These are phyloP conservation scores for Inga laurina DNA, from an alignment of 306 rosid species.

Conservation along the genomic window DNA sequence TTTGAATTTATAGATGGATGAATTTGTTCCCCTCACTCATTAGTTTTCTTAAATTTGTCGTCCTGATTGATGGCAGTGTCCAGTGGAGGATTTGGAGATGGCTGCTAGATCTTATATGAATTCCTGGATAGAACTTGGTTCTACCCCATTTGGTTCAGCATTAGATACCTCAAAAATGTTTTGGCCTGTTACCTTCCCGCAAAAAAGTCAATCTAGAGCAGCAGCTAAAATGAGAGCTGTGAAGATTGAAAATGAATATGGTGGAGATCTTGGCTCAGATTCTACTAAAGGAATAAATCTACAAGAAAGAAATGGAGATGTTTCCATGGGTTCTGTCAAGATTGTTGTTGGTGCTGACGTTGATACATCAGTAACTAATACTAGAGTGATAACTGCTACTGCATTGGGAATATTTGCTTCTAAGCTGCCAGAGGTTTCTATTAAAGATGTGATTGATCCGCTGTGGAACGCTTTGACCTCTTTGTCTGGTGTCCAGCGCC, in stretches of 20 bases:
- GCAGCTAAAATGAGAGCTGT: slow-evolving; percentile 99
- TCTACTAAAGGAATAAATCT: slow-evolving; percentile 51
- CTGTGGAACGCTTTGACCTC: slow-evolving; percentile 74
- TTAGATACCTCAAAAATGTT: slow-evolving; percentile 89
- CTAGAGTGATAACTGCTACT: slow-evolving; percentile 88
- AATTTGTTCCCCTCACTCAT: background rate
- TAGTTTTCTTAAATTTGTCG: background rate
- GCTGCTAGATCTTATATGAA: slow-evolving; percentile 64
- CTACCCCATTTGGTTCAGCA: slow-evolving; percentile 86
- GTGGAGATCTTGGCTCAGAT: slow-evolving; percentile 56
- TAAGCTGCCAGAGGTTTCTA: slow-evolving; percentile 61
- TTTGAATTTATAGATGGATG: background rate
- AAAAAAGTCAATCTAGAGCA: slow-evolving; percentile 90
- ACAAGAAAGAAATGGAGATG: slow-evolving; percentile 73
- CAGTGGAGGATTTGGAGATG: slow-evolving; percentile 70
- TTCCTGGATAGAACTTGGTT: slow-evolving; percentile 88
- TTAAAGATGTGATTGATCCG: slow-evolving; percentile 68
- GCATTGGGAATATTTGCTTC: slow-evolving; percentile 87
- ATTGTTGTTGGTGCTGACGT: slow-evolving; percentile 89
- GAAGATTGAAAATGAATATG: slow-evolving; percentile 71
- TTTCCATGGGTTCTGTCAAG: slow-evolving; percentile 60
- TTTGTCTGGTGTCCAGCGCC: slow-evolving; percentile 83
- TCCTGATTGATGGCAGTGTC: slow-evolving; percentile 52
- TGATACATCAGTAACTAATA: slow-evolving; percentile 79
- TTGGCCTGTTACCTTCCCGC: slow-evolving; percentile 95